Evolutionary conservation across 768 basidiomycete species (phyloP).

Genomic region (Pulveroboletus frians): DNA sequence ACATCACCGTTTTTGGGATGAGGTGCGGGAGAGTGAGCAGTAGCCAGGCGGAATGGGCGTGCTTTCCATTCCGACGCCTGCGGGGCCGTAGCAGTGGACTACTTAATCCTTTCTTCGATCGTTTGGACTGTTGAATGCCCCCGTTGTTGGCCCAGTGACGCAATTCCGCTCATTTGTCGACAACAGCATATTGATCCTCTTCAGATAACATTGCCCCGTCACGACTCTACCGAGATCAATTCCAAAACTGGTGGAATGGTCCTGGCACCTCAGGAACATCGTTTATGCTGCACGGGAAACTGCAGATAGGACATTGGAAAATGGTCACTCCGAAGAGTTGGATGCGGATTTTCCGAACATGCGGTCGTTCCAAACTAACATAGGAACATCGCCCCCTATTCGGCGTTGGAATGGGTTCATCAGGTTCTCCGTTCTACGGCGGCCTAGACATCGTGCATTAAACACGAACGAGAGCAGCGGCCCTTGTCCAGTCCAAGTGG

Average conservation of each 20-base stretch:
- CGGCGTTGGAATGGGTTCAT: neutral
- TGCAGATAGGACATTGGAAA: neutral
- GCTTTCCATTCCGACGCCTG: conserved; percentile 27
- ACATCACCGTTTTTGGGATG: conserved; percentile 13
- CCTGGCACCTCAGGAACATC: neutral
- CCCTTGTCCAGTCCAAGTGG: conserved; percentile 2
- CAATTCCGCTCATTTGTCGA: conserved; percentile 20
- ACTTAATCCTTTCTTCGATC: conserved; percentile 19
- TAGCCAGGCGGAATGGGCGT: conserved; percentile 28
- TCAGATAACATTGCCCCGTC: conserved; percentile 16
- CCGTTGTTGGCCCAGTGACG: conserved; percentile 19
- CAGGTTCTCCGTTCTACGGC: conserved; percentile 12
- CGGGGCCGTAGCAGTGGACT: conserved; percentile 20
- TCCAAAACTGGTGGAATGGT: conserved; percentile 5
- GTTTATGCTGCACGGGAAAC: neutral
- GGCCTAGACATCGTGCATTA: conserved; percentile 19
- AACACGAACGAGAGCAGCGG: conserved; percentile 16
- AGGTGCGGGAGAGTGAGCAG: conserved; percentile 16
- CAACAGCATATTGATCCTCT: conserved; percentile 9
- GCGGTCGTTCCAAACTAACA: conserved; percentile 16
- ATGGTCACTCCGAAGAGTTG: neutral
- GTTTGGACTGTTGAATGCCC: conserved; percentile 7
- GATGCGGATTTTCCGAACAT: conserved; percentile 5
- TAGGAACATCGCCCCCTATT: conserved; percentile 7
- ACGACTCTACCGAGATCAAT: conserved; percentile 12